These are phyloP conservation scores for Cyclotella atomus DNA, from an alignment of 108 stramenopile species.

Conservation along the genomic window DNA sequence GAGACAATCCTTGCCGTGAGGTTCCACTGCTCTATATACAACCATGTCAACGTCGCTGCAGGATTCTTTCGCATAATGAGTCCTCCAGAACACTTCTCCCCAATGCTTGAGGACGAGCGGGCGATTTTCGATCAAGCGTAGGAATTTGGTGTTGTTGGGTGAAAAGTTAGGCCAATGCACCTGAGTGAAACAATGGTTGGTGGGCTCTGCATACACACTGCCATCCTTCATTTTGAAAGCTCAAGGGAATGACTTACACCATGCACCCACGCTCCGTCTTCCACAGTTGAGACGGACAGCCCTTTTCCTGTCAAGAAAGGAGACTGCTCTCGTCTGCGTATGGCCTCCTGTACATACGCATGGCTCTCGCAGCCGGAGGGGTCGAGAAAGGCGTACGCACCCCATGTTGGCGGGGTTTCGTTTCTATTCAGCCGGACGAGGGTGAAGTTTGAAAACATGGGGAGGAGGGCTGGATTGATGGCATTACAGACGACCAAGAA, in stretches of 20 bases:
- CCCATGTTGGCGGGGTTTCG: constrained; percentile 7
- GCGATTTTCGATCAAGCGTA: not conserved
- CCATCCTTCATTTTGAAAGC: too few species aligned
- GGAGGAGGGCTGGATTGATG: not conserved
- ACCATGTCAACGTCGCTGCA: constrained; percentile 6
- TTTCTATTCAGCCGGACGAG: not conserved
- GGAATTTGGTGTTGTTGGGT: not conserved
- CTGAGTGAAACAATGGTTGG: too few species aligned
- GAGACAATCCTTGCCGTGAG: not conserved
- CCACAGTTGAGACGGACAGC: not conserved
- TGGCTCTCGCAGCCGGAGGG: not conserved
- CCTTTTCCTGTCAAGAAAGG: not conserved
- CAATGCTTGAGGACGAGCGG: not conserved
- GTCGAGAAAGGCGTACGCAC: not conserved
- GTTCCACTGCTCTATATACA: not conserved
- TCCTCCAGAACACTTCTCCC: constrained; percentile 20
- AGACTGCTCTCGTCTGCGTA: not conserved
- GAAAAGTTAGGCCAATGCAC: constrained; percentile 6
- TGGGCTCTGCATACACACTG: too few species aligned
- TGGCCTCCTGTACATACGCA: not conserved
- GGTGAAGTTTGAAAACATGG: constrained; percentile 4
- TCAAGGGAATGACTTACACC: too few species aligned
- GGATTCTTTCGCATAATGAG: constrained; percentile 1
- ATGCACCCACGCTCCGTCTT: not conserved
- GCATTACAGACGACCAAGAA: constrained; percentile 1